Evolutionary conservation across 1,284 basidiomycete species (phyloP).

Genomic region (Phlebopus sp.): DNA sequence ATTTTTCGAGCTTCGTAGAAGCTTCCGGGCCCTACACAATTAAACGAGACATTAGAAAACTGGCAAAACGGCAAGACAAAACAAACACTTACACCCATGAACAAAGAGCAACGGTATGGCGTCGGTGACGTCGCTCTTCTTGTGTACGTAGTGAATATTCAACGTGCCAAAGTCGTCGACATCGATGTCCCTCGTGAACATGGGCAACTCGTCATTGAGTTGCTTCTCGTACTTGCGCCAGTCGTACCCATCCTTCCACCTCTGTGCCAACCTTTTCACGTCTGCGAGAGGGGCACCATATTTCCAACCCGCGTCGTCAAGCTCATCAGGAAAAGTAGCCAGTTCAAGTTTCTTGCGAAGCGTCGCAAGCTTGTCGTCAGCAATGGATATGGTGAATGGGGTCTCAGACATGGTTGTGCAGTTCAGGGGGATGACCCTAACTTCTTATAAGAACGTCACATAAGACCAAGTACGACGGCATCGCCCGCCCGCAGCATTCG

Average conservation of each 20-base stretch:
- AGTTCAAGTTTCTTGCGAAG: slow-evolving; percentile 36
- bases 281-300: slow-evolving; percentile 42
- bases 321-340: slow-evolving; percentile 41
- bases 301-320: slow-evolving; percentile 36
- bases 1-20: slow-evolving; percentile 57
- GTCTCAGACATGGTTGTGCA: slow-evolving; percentile 15
- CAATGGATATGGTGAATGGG: slow-evolving; percentile 31
- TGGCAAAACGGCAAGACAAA: not conserved
- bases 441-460: no score
- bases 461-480: no score
- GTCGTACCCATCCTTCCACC: slow-evolving; percentile 42
- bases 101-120: slow-evolving; percentile 49
- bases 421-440: not conserved
- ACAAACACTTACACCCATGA: slow-evolving; percentile 41
- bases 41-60: not conserved
- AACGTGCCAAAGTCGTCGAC: slow-evolving; percentile 37
- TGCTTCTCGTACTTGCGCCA: slow-evolving; percentile 41
- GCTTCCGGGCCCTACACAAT: slow-evolving; percentile 52
- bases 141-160: slow-evolving; percentile 45
- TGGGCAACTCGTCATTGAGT: slow-evolving; percentile 41
- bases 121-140: slow-evolving; percentile 32
- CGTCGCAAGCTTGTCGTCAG: slow-evolving; percentile 29
- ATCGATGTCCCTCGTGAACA: slow-evolving; percentile 42
- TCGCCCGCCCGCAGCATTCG: no score
- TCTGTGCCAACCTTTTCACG: slow-evolving; percentile 35